Percentiles rank a stretch among this genome's conserved stretches.
phyloP scores from a whole-genome alignment of 75 land plant species.

The Larix kaempferi region DNA sequence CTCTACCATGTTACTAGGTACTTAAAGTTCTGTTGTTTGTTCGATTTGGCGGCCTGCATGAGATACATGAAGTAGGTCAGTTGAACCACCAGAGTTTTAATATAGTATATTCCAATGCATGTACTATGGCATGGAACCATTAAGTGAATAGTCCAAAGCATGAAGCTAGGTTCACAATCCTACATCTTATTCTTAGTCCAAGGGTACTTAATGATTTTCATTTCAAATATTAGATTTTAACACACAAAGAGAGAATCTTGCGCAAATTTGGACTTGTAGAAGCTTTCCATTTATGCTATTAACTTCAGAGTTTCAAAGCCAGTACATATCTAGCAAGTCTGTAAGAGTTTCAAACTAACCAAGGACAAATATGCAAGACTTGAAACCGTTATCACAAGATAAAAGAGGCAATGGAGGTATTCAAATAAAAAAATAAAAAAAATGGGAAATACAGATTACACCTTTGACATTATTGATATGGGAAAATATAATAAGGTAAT shows the following conservation, averaged over 20 bases:
- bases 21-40: conserved; percentile 30
- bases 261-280: not conserved
- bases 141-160: not conserved
- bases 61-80: conserved; percentile 4
- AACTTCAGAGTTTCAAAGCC: not conserved
- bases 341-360: not conserved
- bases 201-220: not conserved
- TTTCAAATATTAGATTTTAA: not conserved
- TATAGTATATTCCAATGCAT: not conserved
- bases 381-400: not conserved
- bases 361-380: not conserved
- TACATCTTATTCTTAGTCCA: not conserved
- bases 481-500: too few relatives aligned
- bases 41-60: conserved; percentile 47
- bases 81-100: not conserved
- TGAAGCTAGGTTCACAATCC: not conserved
- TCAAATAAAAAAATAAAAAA: too few relatives aligned
- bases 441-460: too few relatives aligned
- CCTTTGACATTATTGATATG: too few relatives aligned
- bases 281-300: not conserved
- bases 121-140: not conserved
- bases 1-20: conserved; percentile 68
- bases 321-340: not conserved
- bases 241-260: not conserved
- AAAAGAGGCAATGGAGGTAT: too few relatives aligned